Conservation (phyloP, 805 yeast species). For the Starmerella potacharoeniae region DNA sequence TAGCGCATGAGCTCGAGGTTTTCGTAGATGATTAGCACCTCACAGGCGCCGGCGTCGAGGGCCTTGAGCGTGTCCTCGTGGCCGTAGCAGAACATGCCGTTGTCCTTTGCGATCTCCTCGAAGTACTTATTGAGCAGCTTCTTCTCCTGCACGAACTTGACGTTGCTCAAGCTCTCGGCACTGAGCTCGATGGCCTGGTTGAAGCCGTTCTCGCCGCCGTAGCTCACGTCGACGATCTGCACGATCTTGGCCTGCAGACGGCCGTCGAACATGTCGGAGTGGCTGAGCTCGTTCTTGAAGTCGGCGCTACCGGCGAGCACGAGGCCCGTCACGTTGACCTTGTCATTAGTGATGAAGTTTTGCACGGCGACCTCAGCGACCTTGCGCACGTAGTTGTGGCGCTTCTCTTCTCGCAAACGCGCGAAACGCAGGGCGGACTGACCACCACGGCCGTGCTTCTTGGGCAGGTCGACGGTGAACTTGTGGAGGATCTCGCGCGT, state of each 20-base stretch:
- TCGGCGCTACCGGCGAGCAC: constrained; percentile 99
- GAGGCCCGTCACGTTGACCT: constrained; percentile 86
- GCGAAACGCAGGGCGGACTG: constrained; percentile 99
- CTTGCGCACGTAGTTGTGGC: constrained; percentile 96
- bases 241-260: constrained; percentile 81
- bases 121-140: constrained; percentile 83
- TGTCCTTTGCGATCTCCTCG: constrained; percentile 94
- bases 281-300: constrained; percentile 87
- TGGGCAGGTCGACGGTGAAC: constrained; percentile 94
- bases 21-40: constrained; percentile 83
- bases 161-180: constrained; percentile 93
- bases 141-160: constrained; percentile 96
- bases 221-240: constrained; percentile 90
- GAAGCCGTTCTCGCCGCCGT: constrained; percentile 99
- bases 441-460: constrained; percentile 99
- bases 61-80: constrained; percentile 95
- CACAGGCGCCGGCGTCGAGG: constrained; percentile 91
- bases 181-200: constrained; percentile 98
- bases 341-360: constrained; percentile 88
- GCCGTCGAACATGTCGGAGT: constrained; percentile 84
- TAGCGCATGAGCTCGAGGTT: constrained; percentile 78
- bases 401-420: constrained; percentile 96
- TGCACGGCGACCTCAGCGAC: constrained; percentile 98
- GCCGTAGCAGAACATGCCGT: constrained; percentile 97
- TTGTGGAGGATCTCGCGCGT: constrained; percentile 93